A percentile compares a stretch with the other conserved stretches of the same genome.
These are phyloP conservation scores for Neltuma alba DNA, from an alignment of 306 rosid genomes.

Conservation along the genomic window DNA sequence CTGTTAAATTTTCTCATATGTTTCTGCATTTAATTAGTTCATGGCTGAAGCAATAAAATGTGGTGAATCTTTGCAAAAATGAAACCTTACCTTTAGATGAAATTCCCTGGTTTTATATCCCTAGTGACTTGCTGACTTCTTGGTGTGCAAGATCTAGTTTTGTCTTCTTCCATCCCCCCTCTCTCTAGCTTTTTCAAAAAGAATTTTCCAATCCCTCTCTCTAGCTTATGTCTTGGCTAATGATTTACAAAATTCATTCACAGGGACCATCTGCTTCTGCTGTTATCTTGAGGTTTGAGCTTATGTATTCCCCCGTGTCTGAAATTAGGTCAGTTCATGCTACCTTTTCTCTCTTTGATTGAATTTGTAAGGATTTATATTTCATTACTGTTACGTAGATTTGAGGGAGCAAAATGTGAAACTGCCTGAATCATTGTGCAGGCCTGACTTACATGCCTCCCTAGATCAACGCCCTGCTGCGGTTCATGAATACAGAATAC, in stretches of 20 bases:
- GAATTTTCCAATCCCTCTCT: not conserved
- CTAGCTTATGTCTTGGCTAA: constrained; percentile 24
- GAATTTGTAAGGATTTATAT: constrained; percentile 16
- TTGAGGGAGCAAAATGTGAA: constrained; percentile 15
- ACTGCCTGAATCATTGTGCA: constrained; percentile 41
- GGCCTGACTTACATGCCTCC: constrained; percentile 66
- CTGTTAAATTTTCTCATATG: not conserved
- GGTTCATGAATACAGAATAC: constrained; percentile 84
- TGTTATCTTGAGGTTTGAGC: constrained; percentile 91
- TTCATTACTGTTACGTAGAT: not conserved
- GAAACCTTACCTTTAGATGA: not conserved
- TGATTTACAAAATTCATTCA: constrained; percentile 7
- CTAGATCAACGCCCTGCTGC: constrained; percentile 68
- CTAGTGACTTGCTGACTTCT: constrained; percentile 25
- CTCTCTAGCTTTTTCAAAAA: not conserved
- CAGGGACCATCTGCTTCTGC: constrained; percentile 74
- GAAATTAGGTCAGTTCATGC: constrained; percentile 63
- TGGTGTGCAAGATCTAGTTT: not conserved
- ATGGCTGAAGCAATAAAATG: constrained; percentile 7
- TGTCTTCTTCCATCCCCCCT: not conserved
- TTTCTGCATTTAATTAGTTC: constrained; percentile 5
- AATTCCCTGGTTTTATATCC: not conserved
- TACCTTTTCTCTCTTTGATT: constrained; percentile 5
- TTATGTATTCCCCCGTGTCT: constrained; percentile 67
- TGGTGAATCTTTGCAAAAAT: not conserved